A percentile compares a stretch with the other conserved stretches of the same genome.
phyloP scores from a whole-genome alignment of 2,329 filamentous ascomycete species.

The Apiospora aurea region DNA sequence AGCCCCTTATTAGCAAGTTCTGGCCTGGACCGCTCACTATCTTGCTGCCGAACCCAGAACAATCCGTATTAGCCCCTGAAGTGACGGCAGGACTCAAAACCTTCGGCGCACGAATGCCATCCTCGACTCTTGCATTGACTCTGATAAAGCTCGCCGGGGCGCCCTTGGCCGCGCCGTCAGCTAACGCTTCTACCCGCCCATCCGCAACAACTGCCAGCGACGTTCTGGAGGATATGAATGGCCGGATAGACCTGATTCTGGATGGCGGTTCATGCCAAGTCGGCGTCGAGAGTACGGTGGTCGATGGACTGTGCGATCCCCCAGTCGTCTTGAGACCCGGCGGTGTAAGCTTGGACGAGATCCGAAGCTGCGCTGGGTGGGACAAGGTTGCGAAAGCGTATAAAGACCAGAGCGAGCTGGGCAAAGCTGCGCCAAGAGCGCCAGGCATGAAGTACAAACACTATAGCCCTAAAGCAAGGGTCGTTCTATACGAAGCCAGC shows the following conservation, averaged over 20 bases:
- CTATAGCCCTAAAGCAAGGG: conserved; percentile 88
- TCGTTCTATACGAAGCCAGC: conserved; percentile 78
- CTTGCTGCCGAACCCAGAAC: conserved; percentile 77
- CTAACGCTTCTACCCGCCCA: conserved; percentile 92
- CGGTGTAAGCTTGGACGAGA: conserved; percentile 82
- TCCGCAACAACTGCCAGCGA: conserved; percentile 91
- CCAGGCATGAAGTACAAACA: conserved; percentile 99
- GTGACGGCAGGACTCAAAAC: conserved; percentile 86
- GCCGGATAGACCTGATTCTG: conserved; percentile 84
- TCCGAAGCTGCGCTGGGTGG: conserved; percentile 81
- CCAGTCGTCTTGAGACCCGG: conserved; percentile 87
- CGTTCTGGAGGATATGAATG: conserved; percentile 83
- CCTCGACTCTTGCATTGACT: conserved; percentile 81
- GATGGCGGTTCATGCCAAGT: conserved; percentile 88
- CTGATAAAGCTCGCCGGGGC: conserved; percentile 81
- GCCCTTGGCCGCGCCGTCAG: conserved; percentile 89
- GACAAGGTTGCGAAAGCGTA: conserved; percentile 79
- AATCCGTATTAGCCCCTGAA: conserved; percentile 80
- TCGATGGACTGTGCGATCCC: conserved; percentile 84
- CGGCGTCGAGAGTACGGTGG: conserved; percentile 95
- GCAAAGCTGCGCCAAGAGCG: conserved; percentile 74
- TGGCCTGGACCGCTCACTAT: conserved; percentile 97
- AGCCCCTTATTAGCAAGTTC: conserved; percentile 78
- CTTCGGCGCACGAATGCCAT: conserved; percentile 91
- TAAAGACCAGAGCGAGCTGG: conserved; percentile 74